A percentile compares a stretch with the other conserved stretches of the same genome.
Evolutionary conservation across 768 basidiomycete genomes (phyloP).

Genomic region (Nevesoporus exiguus): DNA sequence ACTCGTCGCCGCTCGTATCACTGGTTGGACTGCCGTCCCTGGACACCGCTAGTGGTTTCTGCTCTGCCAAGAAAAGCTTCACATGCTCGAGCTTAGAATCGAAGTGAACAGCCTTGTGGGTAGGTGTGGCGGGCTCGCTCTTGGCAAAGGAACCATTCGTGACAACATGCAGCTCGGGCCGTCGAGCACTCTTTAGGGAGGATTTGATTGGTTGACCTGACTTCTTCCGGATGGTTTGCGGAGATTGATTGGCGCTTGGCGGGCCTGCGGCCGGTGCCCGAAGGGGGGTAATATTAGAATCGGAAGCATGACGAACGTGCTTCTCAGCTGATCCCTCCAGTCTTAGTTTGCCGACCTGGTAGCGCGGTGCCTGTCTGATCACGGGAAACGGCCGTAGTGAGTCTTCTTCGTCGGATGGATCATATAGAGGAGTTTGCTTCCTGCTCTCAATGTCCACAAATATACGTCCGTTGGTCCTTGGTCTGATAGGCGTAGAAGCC

Average conservation of each 20-base stretch:
- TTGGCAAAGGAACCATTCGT: constrained; percentile 48
- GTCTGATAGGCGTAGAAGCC: constrained; percentile 34
- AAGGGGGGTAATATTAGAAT: constrained; percentile 11
- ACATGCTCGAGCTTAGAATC: constrained; percentile 90
- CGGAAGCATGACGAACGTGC: constrained; percentile 23
- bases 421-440: constrained; percentile 17
- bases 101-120: constrained; percentile 87
- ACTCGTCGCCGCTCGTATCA: constrained; percentile 79
- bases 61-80: constrained; percentile 91
- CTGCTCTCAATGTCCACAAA: constrained; percentile 15
- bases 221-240: constrained; percentile 75
- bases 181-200: constrained; percentile 73
- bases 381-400: constrained; percentile 14
- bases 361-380: constrained; percentile 22
- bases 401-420: constrained; percentile 33
- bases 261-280: background rate
- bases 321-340: constrained; percentile 22
- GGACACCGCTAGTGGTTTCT: constrained; percentile 91
- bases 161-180: constrained; percentile 52
- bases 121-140: constrained; percentile 83
- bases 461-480: constrained; percentile 2
- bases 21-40: constrained; percentile 86
- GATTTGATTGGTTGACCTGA: constrained; percentile 92
- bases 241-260: background rate
- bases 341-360: constrained; percentile 22